Evolutionary conservation across 2,329 filamentous ascomycete genomes (phyloP).

Genomic region (Falciphora oryzae): DNA sequence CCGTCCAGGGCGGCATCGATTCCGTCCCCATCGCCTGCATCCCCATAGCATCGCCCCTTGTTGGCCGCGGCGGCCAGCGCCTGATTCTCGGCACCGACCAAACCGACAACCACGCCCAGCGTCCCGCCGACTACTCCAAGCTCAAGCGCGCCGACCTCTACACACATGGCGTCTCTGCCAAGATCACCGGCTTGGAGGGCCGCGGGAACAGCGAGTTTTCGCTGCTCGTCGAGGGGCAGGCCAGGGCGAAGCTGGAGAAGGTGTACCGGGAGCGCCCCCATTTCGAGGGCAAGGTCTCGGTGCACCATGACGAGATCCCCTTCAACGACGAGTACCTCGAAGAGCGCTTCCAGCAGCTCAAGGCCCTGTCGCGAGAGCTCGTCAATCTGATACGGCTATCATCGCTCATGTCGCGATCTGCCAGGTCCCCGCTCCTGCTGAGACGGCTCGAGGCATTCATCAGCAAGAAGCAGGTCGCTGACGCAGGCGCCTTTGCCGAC

Average conservation of each 20-base stretch:
- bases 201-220: slow-evolving; percentile 70
- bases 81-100: slow-evolving; percentile 61
- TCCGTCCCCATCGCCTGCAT: slow-evolving; percentile 80
- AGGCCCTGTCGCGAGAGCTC: slow-evolving; percentile 79
- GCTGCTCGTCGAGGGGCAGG: slow-evolving; percentile 78
- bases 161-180: slow-evolving; percentile 73
- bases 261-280: slow-evolving; percentile 74
- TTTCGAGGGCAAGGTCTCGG: slow-evolving; percentile 72
- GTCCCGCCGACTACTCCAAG: slow-evolving; percentile 52
- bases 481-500: slow-evolving; percentile 83
- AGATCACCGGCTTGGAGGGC: slow-evolving; percentile 72
- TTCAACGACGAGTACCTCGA: slow-evolving; percentile 54
- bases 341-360: slow-evolving; percentile 72
- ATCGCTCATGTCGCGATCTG: slow-evolving; percentile 69
- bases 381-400: slow-evolving; percentile 79
- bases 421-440: slow-evolving; percentile 77
- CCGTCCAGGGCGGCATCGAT: slow-evolving; percentile 49
- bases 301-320: slow-evolving; percentile 55
- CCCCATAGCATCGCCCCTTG: slow-evolving; percentile 69
- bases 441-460: slow-evolving; percentile 85
- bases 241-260: slow-evolving; percentile 69
- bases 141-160: slow-evolving; percentile 62
- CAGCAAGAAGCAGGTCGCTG: slow-evolving; percentile 69
- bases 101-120: slow-evolving; percentile 38
- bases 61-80: slow-evolving; percentile 69